Conservation (phyloP, 2,329 filamentous ascomycete genomes). For the Aspergillus tubingensis region DNA sequence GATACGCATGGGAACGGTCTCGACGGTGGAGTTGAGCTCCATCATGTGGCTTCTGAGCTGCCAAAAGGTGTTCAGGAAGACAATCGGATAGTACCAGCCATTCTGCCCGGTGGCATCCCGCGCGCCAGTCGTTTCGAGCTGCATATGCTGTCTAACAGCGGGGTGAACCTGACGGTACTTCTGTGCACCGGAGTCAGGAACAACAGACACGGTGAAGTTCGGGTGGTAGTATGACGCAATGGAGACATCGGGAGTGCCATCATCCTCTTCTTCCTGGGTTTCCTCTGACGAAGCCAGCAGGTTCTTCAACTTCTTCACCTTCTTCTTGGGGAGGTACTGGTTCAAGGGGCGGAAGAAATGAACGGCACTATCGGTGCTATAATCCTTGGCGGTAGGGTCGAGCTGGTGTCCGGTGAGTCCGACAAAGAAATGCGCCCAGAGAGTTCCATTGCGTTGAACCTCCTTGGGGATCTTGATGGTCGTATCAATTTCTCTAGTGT, state of each 20-base stretch:
- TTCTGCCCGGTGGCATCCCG: constrained; percentile 83
- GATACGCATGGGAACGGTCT: constrained; percentile 77
- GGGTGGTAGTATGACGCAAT: constrained; percentile 90
- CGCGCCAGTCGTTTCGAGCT: constrained; percentile 75
- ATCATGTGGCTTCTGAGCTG: constrained; percentile 90
- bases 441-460: constrained; percentile 87
- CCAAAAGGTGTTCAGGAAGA: constrained; percentile 97
- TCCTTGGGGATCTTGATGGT: constrained; percentile 73
- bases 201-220: constrained; percentile 85
- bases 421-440: constrained; percentile 94
- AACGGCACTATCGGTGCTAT: constrained; percentile 74
- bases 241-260: constrained; percentile 63
- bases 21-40: constrained; percentile 85
- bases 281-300: constrained; percentile 64
- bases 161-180: constrained; percentile 69
- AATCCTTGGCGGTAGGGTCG: constrained; percentile 72
- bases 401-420: constrained; percentile 73
- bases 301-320: constrained; percentile 82
- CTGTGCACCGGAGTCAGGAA: constrained; percentile 75
- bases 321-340: constrained; percentile 89
- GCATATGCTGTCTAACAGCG: constrained; percentile 74
- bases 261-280: constrained; percentile 52
- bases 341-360: constrained; percentile 85
- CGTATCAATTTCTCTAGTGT: constrained; percentile 75
- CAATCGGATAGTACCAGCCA: constrained; percentile 87